Evolutionary conservation across 176 grass and related monocot species (phyloP), one percentile per base, ranked within the genome.

Genomic region (Musa acuminata): DNA sequence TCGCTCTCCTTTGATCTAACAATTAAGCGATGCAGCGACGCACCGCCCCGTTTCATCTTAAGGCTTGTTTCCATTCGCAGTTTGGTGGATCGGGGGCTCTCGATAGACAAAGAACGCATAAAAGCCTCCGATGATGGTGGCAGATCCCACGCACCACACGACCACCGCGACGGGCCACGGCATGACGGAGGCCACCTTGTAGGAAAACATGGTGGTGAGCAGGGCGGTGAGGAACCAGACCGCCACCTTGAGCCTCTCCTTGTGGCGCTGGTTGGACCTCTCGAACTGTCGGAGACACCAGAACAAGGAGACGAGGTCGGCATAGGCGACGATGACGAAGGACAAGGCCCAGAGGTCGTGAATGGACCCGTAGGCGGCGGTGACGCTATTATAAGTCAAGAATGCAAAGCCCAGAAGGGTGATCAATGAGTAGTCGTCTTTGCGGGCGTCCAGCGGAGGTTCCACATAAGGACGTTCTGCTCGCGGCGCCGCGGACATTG

Each of bases 311-410:
- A 73, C 8, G 1, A 74, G 70, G 2, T 14, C 9, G 57, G 9
- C 4, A 14, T 64, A 74, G 4, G 79, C 20, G 17, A 14, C 77
- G 71, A 17, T 1, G 52, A 69, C 77, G 82, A 84, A 84, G 21
- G 1, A 1, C 1, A 78, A 55, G 1, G 75, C 19, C 35, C 13
- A 49, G 1, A 53, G 27, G 82, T 84, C 82, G 11, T 51, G 52
- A 8, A 53, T 16, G 5, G 62, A 62, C 25, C 78, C 64, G 63
- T 49, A 21, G 53, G 79, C 6, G 10, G 77, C 71, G 63, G 72
- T 29, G 5, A 6, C 54, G 0, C 53, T 69, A 53, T 71, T 84
- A 48, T 48, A 3, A 8, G 77, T 53, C 0, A 80, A 77, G 2
- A 69, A 49, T 19, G 0, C 72, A 7, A 67, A 10, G 9, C 17